Evolutionary conservation across 2,329 filamentous ascomycete genomes (phyloP).

Genomic region (Trichoderma sp.): DNA sequence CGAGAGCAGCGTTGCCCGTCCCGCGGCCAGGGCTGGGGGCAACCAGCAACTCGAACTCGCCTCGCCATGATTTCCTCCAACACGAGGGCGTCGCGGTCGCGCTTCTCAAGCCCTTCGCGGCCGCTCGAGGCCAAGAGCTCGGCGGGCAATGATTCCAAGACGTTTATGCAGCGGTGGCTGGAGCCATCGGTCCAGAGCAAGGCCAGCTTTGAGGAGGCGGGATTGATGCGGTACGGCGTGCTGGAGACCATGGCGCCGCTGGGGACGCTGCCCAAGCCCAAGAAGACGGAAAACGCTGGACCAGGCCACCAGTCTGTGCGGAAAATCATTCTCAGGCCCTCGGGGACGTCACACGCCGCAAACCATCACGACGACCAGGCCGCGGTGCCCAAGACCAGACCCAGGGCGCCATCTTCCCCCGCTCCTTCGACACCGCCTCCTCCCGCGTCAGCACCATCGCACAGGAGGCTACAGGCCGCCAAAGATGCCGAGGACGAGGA

Average conservation of each 20-base stretch:
- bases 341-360: conserved; percentile 32
- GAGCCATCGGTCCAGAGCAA: conserved; percentile 60
- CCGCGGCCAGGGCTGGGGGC: conserved; percentile 27
- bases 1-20: conserved; percentile 35
- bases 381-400: conserved; percentile 5
- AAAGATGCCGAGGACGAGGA: conserved; percentile 45
- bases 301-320: conserved; percentile 34
- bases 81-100: conserved; percentile 55
- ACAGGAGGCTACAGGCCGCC: conserved; percentile 27
- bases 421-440: conserved; percentile 25
- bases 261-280: conserved; percentile 68
- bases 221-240: conserved; percentile 72
- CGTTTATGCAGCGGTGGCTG: conserved; percentile 59
- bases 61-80: conserved; percentile 44
- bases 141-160: conserved; percentile 42
- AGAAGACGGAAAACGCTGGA: conserved; percentile 37
- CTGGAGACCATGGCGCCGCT: conserved; percentile 82
- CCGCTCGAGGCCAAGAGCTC: conserved; percentile 42
- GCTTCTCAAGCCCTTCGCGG: conserved; percentile 56
- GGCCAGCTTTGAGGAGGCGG: conserved; percentile 77
- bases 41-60: conserved; percentile 20
- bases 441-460: conserved; percentile 24
- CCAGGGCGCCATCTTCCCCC: conserved; percentile 15
- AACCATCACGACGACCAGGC: conserved; percentile 27
- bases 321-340: conserved; percentile 50